Evolutionary conservation across 768 basidiomycete genomes (phyloP).

Genomic region (Naematelia encephala): DNA sequence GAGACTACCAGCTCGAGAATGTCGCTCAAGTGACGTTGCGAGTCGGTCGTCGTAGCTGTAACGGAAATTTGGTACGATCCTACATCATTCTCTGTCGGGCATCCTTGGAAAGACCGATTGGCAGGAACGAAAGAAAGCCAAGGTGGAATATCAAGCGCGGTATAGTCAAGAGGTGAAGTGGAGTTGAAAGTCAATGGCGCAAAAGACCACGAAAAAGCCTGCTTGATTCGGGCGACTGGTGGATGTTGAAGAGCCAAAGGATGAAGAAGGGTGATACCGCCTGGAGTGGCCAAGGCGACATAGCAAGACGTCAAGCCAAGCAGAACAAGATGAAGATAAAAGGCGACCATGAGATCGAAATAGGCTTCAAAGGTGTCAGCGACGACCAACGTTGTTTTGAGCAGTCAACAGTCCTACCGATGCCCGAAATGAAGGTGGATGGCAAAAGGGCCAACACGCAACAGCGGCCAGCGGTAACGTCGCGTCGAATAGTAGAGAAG

Average conservation of each 20-base stretch:
- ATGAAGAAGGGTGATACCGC: conserved; percentile 40
- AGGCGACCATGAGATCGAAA: background rate
- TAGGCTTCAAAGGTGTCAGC: background rate
- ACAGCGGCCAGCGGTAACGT: background rate
- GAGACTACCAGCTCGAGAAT: conserved; percentile 49
- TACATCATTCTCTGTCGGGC: conserved; percentile 61
- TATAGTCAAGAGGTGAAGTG: conserved; percentile 54
- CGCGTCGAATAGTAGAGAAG: background rate
- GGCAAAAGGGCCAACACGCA: background rate
- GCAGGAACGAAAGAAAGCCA: conserved; percentile 73
- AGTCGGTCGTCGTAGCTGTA: conserved; percentile 57
- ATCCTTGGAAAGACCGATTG: conserved; percentile 64
- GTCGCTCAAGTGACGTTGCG: conserved; percentile 49
- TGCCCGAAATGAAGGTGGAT: too few species aligned
- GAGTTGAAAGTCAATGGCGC: conserved; percentile 62
- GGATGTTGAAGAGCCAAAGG: conserved; percentile 70
- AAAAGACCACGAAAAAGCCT: conserved; percentile 68
- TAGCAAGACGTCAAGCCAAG: background rate
- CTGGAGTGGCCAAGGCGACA: background rate
- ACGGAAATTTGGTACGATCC: conserved; percentile 58
- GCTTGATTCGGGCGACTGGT: conserved; percentile 64
- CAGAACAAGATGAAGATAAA: background rate
- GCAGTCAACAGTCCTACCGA: too few species aligned
- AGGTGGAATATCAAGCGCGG: conserved; percentile 60
- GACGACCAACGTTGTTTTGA: too few species aligned